phyloP scores from a whole-genome alignment of 306 rosid genomes.

The Prunus persica region DNA sequence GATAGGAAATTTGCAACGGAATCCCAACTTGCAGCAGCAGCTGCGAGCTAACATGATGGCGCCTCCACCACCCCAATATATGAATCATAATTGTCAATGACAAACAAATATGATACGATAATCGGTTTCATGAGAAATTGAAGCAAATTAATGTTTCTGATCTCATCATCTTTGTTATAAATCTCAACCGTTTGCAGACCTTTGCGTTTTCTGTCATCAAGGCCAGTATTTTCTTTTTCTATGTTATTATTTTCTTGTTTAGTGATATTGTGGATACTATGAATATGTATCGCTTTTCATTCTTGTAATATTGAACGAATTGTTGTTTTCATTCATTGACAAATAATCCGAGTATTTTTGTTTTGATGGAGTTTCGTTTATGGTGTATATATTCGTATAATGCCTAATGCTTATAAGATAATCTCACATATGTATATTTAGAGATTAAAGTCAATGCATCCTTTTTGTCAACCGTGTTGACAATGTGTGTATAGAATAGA shows the following conservation, averaged over 20 bases:
- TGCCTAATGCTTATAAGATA: too few species aligned
- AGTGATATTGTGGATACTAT: background rate
- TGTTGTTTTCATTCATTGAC: background rate
- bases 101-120: too few species aligned
- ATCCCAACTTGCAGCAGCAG: slow-evolving; percentile 7
- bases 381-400: too few species aligned
- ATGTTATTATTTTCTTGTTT: background rate
- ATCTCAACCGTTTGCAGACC: background rate
- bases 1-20: slow-evolving; percentile 12
- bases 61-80: slow-evolving; percentile 5
- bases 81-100: background rate
- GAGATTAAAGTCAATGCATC: background rate
- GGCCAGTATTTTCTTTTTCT: background rate
- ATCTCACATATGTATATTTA: background rate
- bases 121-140: background rate
- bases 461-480: background rate
- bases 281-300: background rate
- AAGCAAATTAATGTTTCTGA: background rate
- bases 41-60: slow-evolving; percentile 2
- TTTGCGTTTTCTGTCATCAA: background rate
- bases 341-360: background rate
- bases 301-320: background rate
- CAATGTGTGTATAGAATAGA: background rate
- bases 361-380: background rate
- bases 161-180: background rate